Base-by-base conservation (phyloP, 140 eudicot genomes). In the Stevia rebaudiana region DNA sequence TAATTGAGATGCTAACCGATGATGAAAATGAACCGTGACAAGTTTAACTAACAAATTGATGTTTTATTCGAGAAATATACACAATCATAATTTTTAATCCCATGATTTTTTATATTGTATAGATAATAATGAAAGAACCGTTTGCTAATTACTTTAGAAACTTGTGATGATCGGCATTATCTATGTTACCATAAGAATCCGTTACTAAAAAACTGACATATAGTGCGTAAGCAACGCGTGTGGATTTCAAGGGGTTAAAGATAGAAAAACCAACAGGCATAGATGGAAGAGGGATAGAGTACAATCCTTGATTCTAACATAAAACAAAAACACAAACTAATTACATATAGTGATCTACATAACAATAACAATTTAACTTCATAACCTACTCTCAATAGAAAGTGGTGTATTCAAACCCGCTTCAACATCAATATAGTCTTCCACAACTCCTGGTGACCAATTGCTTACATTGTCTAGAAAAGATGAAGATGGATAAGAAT, bases 401-500 rank as follows among this genome's bases (percentile, higher is more conserved):
- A 76, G 17, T 8, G 80, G 73, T 42, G 95, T 76, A 37, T 41
- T 51, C 11, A 79, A 63, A 61, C 79, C 84, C 5, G 80, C 84
- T 81, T 84, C 89, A 73, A 77, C 52, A 76, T 84, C 89, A 61
- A 68, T 78, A 70, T 63, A 80, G 39, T 76, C 76, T 5, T 68
- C 85, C 30, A 68, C 79, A 40, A 57, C 72, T 21, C 55, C 83
- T 15, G 28, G 69, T 17, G 91, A 81, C 76, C 76, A 75, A 25
- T 79, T 46, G 56, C 87, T 84, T 55, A 56, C 82, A 70, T 81
- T 84, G 43, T 81, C 88, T 69, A 69, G 44, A 72, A n/a, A 41
- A 5, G 85, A 73, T 0, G 91, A 77, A 25, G 91, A 65, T 8
- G 89, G 87, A 74, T 86, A 89, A 16, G 97, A 86, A 77, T 81